phyloP scores from a whole-genome alignment of 108 stramenopile species.

The Cyclotella cryptica region DNA sequence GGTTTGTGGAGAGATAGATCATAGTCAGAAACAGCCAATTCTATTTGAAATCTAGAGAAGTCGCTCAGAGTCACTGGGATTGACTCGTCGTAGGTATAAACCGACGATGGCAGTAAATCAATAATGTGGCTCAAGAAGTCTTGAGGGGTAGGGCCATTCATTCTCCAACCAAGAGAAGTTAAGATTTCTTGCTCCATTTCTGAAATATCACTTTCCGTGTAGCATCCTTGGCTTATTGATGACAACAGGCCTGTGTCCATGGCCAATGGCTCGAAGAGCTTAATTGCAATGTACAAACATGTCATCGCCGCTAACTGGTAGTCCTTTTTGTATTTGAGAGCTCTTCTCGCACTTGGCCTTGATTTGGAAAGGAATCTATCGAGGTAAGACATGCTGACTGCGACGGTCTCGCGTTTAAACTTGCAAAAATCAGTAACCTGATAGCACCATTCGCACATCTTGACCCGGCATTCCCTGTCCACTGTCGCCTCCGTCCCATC shows the following conservation, averaged over 20 bases:
- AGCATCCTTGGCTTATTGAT: slow-evolving; percentile 36
- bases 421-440: slow-evolving; percentile 71
- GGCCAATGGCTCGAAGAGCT: slow-evolving; percentile 69
- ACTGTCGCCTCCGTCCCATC: slow-evolving; percentile 2
- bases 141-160: slow-evolving; percentile 28
- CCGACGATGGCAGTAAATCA: slow-evolving; percentile 4
- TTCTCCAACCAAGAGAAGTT: slow-evolving; percentile 26
- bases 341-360: slow-evolving; percentile 58
- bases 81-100: not conserved
- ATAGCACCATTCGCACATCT: slow-evolving; percentile 75
- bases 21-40: slow-evolving; percentile 70
- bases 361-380: slow-evolving; percentile 64
- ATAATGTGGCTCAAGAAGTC: slow-evolving; percentile 35
- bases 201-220: slow-evolving; percentile 26
- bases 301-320: slow-evolving; percentile 86
- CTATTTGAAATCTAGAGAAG: slow-evolving; percentile 73
- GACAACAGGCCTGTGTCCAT: slow-evolving; percentile 24
- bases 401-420: slow-evolving; percentile 76
- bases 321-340: slow-evolving; percentile 26
- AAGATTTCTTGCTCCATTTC: slow-evolving; percentile 37
- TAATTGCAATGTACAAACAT: slow-evolving; percentile 81
- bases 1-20: slow-evolving; percentile 56
- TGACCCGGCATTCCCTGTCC: slow-evolving; percentile 70
- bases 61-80: slow-evolving; percentile 61
- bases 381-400: slow-evolving; percentile 80